Base-by-base conservation (phyloP, 805 yeast genomes). In the Yarrowia osloensis region DNA sequence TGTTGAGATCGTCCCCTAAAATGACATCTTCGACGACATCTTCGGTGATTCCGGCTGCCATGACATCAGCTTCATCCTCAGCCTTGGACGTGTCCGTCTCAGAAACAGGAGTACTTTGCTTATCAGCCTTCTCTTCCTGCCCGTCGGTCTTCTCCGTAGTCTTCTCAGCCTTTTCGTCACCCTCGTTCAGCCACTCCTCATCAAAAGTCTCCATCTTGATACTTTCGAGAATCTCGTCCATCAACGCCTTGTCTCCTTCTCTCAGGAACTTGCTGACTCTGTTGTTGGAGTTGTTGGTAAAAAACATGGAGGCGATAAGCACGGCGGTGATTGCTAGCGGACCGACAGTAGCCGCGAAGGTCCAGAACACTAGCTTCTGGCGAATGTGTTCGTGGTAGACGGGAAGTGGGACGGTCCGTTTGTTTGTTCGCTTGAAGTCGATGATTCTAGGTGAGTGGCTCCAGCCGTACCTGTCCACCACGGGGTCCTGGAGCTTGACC, bases 281-380 rank as follows among this genome's bases (percentile, higher is more conserved):
- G 49, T 37, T 29, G 31, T 57, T 42, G 3, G 49, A 39, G 31
- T 39, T 42, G 39, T 37, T 39, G 50, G 65, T 57, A 50, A 57
- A 40, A 29, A 57, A 57, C 50, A 57, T 57, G 50, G 65, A 57
- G 8, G 65, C 65, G n/a, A 57, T 57, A 26, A 57, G 50, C 35
- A 57, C 65, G 4, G 65, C 47, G 7, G 65, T 40, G 21, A 57
- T 21, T 7, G 50, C 65, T 17, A 57, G 65, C 4, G 65, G 65
- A 22, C 65, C 65, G 3, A 42, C 49, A 2, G 65, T 57, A 0
- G 50, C 65, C 15, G 50, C 65, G 29, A 57, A 57, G 1, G 50
- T 57, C 65, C 65, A 57, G 50, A 57, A 57, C 4, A 57, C 28
- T 7, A 57, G 50, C 28, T 57, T 57, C 21, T 42, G 65, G 6